phyloP scores from a whole-genome alignment of 768 basidiomycete genomes.

The Mycena rosella region DNA sequence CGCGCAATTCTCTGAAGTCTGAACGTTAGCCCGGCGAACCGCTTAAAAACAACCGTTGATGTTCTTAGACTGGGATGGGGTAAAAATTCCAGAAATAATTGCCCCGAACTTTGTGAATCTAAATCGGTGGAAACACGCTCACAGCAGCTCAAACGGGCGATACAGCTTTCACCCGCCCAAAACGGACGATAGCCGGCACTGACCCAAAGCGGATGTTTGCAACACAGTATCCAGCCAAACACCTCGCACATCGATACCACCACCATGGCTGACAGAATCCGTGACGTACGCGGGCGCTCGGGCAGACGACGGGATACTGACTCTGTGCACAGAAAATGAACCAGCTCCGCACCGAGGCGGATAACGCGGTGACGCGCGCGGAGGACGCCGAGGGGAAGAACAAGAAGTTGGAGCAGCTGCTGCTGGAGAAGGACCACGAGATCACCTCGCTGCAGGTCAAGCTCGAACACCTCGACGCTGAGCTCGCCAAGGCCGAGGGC shows the following conservation, averaged over 20 bases:
- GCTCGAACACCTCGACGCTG: slow-evolving; percentile 70
- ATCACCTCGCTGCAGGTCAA: slow-evolving; percentile 84
- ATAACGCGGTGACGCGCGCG: slow-evolving; percentile 82
- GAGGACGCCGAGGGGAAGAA: slow-evolving; percentile 88
- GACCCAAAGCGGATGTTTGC: slow-evolving; percentile 11
- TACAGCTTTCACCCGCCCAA: slow-evolving; percentile 4
- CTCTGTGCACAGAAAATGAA: slow-evolving; percentile 71
- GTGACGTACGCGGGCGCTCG: slow-evolving; percentile 51
- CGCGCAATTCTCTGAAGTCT: too few species aligned
- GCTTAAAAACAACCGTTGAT: too few species aligned
- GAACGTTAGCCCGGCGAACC: too few species aligned
- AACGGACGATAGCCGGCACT: background rate
- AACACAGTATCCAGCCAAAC: background rate
- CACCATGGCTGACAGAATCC: slow-evolving; percentile 66
- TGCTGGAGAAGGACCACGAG: slow-evolving; percentile 89
- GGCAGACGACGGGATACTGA: background rate
- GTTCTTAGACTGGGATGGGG: too few species aligned
- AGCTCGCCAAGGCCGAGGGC: slow-evolving; percentile 79
- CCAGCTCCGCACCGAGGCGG: slow-evolving; percentile 86
- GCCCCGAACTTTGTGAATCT: too few species aligned
- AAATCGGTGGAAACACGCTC: too few species aligned
- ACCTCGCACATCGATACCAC: slow-evolving; percentile 27
- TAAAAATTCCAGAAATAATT: too few species aligned
- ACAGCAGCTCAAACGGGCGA: too few species aligned
- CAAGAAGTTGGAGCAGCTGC: slow-evolving; percentile 79